Base-by-base conservation (phyloP, 2,329 filamentous ascomycete species). In the Cryphonectria nitschkei region DNA sequence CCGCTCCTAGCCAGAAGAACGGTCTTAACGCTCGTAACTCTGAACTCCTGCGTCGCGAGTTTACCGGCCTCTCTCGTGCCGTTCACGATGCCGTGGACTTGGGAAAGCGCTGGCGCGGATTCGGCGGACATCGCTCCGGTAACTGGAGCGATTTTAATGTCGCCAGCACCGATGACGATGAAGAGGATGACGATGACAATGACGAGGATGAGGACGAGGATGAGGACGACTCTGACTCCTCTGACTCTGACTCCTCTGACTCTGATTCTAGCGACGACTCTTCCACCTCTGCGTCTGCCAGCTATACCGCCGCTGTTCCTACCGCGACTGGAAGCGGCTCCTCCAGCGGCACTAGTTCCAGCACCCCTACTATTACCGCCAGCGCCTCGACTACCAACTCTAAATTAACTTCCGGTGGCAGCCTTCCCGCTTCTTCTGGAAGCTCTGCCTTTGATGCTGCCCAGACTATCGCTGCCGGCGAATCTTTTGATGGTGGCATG, bases 401-500 rank as follows among this genome's bases (percentile, higher is more conserved):
- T 56, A 56, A 26, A 7, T 26, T 16, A 2, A 56, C 52, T 56
- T 63, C 68, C 19, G 70, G 70, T 29, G 70, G 68, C 32, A 65
- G 68, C 22, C 68, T 72, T 7, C 70, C 70, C 16, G 65, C 65
- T 6, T 70, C 70, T 13, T 70, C 70, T 43, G 70, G 70, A 37
- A 65, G 68, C 43, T 65, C 65, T 32, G 70, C 46, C 11, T 61
- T 72, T 16, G 54, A 61, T 39, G 70, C 68, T 34, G 68, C 52
- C 52, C 67, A 72, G 68, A 72, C 72, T 37, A 72, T 73, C 8
- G 69, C 72, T 50, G 69, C 69, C 5, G 67, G 67, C 52, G 67
- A 71, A 52, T 68, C 67, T 29, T 73, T 73, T 14, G 72, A 73
- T 13, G 72, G 84, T 68, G 82, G 79, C 32, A 83, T 85, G 82